Base-by-base conservation (phyloP, 768 basidiomycete species). In the Podaxis sp. region DNA sequence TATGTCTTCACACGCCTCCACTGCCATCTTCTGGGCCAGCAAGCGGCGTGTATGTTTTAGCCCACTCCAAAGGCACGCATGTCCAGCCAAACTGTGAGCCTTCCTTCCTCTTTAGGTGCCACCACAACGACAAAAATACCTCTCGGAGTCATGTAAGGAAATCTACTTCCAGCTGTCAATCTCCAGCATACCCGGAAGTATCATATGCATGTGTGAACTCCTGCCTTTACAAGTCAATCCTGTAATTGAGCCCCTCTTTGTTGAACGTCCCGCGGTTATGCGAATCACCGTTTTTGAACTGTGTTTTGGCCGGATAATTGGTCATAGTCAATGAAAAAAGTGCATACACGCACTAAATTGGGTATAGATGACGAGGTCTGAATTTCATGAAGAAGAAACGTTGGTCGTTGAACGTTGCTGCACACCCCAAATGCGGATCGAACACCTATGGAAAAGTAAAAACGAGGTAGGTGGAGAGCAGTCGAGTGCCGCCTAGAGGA, bases 91-190 rank as follows among this genome's bases (percentile, higher is more conserved):
- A 77, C 78, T 80, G 47, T 23, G 23, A 50, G 44, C 23, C 4
- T 2, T 21, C 23, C 6, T 9, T 2, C 11, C 32, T 1, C 37
- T 32, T 18, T 4, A 48, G 21, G 7, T n/a, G 16, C 27, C 44
- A 11, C 11, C 13, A 6, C 7, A 36, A 5, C 3, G 28, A 37
- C 18, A 5, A 6, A 5, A 5, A 35, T 1, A 35, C 7, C 11
- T 37, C 59, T 21, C n/a, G n/a, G n/a, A n/a, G n/a, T n/a, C 62
- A 79, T 79, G 47, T 65, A 79, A 0, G 70, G 63, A 51, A 76
- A 71, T 55, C 73, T 70, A 50, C 79, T 77, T 0, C 74, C 75
- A 28, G 70, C 68, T 18, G 79, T 18, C 78, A 81, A 81, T 80
- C 11, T 65, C 63, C 6, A 77, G 61, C 23, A 70, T 69, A 62